Conservation (phyloP, 441 rosid species). For the Eutrema salsugineum region DNA sequence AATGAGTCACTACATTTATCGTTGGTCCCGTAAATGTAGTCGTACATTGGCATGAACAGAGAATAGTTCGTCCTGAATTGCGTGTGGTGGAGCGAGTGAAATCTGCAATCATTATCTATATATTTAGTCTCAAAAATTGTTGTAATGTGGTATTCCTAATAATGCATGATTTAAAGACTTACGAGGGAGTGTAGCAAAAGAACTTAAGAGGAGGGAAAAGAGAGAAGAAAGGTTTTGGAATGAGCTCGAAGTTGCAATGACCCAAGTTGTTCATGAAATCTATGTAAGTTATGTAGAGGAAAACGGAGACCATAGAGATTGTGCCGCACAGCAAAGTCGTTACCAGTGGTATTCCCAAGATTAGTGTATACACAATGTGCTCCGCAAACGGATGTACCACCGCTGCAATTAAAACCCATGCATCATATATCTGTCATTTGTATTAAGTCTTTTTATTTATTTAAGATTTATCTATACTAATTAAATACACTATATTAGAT, state of each 20-base stretch:
- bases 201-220: constrained; percentile 59
- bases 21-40: constrained; percentile 49
- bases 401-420: constrained; percentile 20
- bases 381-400: constrained; percentile 66
- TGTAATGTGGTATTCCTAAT: neutral
- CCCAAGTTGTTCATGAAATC: constrained; percentile 79
- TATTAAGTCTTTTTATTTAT: neutral
- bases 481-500: no score
- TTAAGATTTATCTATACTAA: no score
- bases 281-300: constrained; percentile 39
- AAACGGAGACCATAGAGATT: constrained; percentile 23
- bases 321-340: constrained; percentile 23
- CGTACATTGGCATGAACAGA: constrained; percentile 68
- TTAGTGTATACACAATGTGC: constrained; percentile 38
- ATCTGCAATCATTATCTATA: constrained; percentile 25
- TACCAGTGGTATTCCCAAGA: constrained; percentile 42
- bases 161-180: neutral
- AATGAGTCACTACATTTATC: constrained; percentile 44
- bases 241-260: constrained; percentile 67
- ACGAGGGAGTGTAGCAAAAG: constrained; percentile 47
- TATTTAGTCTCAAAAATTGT: neutral
- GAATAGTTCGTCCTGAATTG: constrained; percentile 57
- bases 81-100: constrained; percentile 68
- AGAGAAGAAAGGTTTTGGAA: constrained; percentile 45
- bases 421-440: neutral